Evolutionary conservation across 2,329 filamentous ascomycete genomes (phyloP).

Genomic region (Sclerotinia trifoliorum): DNA sequence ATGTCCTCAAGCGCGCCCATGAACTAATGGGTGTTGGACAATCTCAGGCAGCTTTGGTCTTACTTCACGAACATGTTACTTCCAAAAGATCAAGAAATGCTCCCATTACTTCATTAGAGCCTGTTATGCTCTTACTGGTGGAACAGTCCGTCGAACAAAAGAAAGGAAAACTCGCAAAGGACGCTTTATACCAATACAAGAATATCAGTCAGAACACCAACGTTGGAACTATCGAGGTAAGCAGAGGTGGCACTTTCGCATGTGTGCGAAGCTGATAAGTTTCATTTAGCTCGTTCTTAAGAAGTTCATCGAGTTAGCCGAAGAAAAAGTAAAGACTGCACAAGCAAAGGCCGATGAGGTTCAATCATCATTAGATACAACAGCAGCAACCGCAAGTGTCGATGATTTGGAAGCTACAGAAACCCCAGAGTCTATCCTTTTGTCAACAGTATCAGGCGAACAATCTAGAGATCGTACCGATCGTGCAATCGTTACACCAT

Average conservation of each 20-base stretch:
- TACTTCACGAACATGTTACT: slow-evolving; percentile 98
- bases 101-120: slow-evolving; percentile 92
- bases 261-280: slow-evolving; percentile 18
- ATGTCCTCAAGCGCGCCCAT: slow-evolving; percentile 97
- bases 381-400: slow-evolving; percentile 68
- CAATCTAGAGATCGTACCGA: slow-evolving; percentile 97
- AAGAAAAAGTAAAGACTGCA: slow-evolving; percentile 92
- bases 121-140: slow-evolving; percentile 96
- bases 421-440: slow-evolving; percentile 95
- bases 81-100: slow-evolving; percentile 97
- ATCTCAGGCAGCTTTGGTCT: slow-evolving; percentile 83
- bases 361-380: slow-evolving; percentile 80
- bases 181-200: slow-evolving; percentile 99
- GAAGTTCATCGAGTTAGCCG: slow-evolving; percentile 95
- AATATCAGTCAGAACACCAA: slow-evolving; percentile 99
- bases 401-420: slow-evolving; percentile 97
- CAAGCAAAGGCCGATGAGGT: slow-evolving; percentile 96
- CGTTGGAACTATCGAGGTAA: slow-evolving; percentile 92
- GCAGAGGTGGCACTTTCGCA: slow-evolving; percentile 23
- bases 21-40: slow-evolving; percentile 98
- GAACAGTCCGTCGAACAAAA: slow-evolving; percentile 95
- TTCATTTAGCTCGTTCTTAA: slow-evolving; percentile 75
- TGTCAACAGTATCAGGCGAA: slow-evolving; percentile 96
- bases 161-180: slow-evolving; percentile 98
- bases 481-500: slow-evolving; percentile 95